phyloP scores from a whole-genome alignment of 225 moss, liverwort and hornwort genomes.

The Pseudoscleropodium purum region DNA sequence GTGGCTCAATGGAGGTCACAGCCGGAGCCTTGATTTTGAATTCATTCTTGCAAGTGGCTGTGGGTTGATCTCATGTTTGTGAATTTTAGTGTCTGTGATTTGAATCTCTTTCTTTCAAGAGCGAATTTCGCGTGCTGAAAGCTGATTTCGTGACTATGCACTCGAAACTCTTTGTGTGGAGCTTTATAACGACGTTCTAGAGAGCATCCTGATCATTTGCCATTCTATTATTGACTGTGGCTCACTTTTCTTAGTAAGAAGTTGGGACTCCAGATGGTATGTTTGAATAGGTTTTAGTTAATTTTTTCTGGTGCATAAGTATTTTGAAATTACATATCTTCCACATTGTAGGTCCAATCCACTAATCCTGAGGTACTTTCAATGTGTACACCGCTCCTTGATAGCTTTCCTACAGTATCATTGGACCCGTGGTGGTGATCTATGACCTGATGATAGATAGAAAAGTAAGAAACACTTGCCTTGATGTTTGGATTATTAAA shows the following conservation, averaged over 20 bases:
- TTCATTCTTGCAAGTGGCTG: neutral
- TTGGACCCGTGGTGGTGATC: neutral
- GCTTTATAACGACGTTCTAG: neutral
- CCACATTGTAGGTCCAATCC: neutral
- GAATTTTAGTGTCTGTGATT: neutral
- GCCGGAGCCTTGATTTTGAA: neutral
- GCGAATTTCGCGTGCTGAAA: neutral
- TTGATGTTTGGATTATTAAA: neutral
- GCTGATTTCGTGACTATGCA: neutral
- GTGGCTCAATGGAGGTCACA: conserved; percentile 94
- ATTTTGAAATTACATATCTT: no score
- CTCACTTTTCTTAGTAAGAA: neutral
- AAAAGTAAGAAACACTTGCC: neutral
- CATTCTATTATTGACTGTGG: neutral
- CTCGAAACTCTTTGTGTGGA: neutral
- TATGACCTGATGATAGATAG: neutral
- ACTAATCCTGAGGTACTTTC: neutral
- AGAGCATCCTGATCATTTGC: neutral
- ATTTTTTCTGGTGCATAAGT: neutral
- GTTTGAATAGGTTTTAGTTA: neutral
- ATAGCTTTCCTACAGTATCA: neutral
- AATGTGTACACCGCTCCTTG: neutral
- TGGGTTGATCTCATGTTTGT: neutral
- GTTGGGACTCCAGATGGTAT: neutral
- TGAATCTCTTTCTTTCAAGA: neutral